These are phyloP conservation scores for Irpex rosettiformis DNA, from an alignment of 1,284 basidiomycete genomes.

Conservation along the genomic window DNA sequence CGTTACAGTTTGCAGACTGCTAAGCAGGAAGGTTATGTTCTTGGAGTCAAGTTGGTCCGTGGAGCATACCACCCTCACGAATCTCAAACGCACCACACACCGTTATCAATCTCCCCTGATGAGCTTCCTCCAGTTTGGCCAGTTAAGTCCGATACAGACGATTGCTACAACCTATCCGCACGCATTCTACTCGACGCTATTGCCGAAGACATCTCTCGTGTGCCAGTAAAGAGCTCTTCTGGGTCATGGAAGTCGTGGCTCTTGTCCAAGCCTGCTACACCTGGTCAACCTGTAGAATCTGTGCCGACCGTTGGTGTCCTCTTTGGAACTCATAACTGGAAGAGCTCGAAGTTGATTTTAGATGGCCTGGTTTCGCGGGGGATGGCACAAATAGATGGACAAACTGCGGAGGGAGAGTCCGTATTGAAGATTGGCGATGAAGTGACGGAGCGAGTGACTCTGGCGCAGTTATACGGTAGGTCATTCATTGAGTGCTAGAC, in stretches of 20 bases:
- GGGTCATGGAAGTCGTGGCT: conserved; percentile 6
- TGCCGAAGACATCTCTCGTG: conserved; percentile 35
- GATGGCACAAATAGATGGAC: conserved; percentile 39
- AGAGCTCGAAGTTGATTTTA: conserved; percentile 60
- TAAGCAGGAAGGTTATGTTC: conserved; percentile 63
- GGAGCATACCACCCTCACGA: conserved; percentile 92
- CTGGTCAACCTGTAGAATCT: conserved; percentile 11
- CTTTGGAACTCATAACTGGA: conserved; percentile 87
- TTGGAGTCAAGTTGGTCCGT: conserved; percentile 93
- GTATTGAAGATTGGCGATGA: conserved; percentile 42
- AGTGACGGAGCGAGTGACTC: conserved; percentile 65
- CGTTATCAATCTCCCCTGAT: conserved; percentile 52
- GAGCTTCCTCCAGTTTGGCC: conserved; percentile 63
- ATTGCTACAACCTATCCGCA: conserved; percentile 73
- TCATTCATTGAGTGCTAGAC: conserved; percentile 14
- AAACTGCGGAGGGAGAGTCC: conserved; percentile 27
- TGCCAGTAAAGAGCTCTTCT: neutral
- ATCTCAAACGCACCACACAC: conserved; percentile 42
- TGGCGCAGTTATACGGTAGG: conserved; percentile 85
- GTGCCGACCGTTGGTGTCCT: conserved; percentile 61
- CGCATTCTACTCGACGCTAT: conserved; percentile 60
- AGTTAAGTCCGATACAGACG: conserved; percentile 75
- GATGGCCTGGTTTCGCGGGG: conserved; percentile 56
- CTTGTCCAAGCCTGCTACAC: neutral
- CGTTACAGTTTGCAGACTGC: conserved; percentile 69